phyloP scores from a whole-genome alignment of 1,284 basidiomycete genomes.

The Puccinia coronata region DNA sequence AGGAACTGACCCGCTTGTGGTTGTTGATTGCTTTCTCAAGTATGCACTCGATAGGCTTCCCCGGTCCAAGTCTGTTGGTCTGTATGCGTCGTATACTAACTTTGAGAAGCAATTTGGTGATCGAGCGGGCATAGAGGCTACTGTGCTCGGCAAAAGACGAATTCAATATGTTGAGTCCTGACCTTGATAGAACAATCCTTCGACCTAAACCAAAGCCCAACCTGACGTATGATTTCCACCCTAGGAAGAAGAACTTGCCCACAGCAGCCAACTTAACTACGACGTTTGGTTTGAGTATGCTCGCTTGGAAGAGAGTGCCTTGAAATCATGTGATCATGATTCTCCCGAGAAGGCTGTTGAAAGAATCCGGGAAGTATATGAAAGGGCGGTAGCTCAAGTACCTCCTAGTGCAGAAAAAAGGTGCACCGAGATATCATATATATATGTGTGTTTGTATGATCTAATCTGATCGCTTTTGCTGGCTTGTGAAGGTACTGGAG shows the following conservation, averaged over 20 bases:
- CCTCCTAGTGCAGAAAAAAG: slow-evolving; percentile 85
- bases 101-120: slow-evolving; percentile 98
- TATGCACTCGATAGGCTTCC: slow-evolving; percentile 90
- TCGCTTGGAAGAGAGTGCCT: slow-evolving; percentile 85
- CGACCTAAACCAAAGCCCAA: neutral
- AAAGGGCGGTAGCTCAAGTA: slow-evolving; percentile 91
- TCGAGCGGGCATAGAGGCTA: slow-evolving; percentile 81
- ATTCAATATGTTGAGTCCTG: slow-evolving; percentile 76
- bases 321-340: slow-evolving; percentile 73
- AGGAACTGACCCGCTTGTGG: slow-evolving; percentile 32
- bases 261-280: slow-evolving; percentile 83
- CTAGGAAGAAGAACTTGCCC: slow-evolving; percentile 74
- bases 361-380: slow-evolving; percentile 88
- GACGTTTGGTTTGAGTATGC: slow-evolving; percentile 99
- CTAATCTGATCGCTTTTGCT: neutral
- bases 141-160: slow-evolving; percentile 90
- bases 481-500: slow-evolving; percentile 67
- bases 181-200: slow-evolving; percentile 45
- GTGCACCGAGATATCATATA: slow-evolving; percentile 57
- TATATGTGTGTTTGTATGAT: neutral
- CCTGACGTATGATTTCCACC: neutral
- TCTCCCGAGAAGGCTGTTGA: slow-evolving; percentile 65
- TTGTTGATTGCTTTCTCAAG: slow-evolving; percentile 60
- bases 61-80: slow-evolving; percentile 77
- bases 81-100: slow-evolving; percentile 89